Conservation (phyloP, 2,329 filamentous ascomycete genomes). For the Exutisphaerella laricina region DNA sequence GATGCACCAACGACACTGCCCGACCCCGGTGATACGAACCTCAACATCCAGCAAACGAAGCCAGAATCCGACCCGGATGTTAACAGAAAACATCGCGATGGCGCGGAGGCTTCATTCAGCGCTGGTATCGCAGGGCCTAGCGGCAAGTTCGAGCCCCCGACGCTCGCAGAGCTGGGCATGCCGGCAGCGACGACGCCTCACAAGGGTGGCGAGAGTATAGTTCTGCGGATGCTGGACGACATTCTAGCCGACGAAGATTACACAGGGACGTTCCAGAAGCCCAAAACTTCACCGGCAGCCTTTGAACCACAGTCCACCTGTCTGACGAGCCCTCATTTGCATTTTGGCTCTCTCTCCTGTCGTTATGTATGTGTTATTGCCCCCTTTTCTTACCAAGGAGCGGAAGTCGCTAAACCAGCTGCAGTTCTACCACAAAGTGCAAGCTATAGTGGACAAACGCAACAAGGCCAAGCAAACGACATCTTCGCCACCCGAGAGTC, state of each 20-base stretch:
- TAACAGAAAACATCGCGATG: conserved; percentile 52
- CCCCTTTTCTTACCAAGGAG: too few species aligned
- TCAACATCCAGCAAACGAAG: conserved; percentile 53
- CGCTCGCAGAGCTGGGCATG: conserved; percentile 65
- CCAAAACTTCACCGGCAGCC: conserved; percentile 66
- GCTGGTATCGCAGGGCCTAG: conserved; percentile 58
- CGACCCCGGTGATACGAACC: conserved; percentile 57
- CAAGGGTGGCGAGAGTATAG: conserved; percentile 63
- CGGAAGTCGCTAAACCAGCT: too few species aligned
- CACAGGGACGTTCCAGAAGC: conserved; percentile 69
- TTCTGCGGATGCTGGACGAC: conserved; percentile 53
- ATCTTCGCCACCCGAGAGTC: conserved; percentile 57
- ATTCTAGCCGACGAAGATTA: conserved; percentile 61
- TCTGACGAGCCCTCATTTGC: conserved; percentile 65
- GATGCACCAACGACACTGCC: conserved; percentile 56
- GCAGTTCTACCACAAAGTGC: conserved; percentile 63
- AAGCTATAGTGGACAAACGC: conserved; percentile 55
- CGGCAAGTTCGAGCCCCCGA: conserved; percentile 64
- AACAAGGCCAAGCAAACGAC: conserved; percentile 49
- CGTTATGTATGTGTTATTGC: conserved; percentile 44
- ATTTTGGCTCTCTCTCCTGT: conserved; percentile 67
- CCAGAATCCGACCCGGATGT: conserved; percentile 53
- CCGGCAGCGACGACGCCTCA: conserved; percentile 60
- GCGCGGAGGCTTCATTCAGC: conserved; percentile 53
- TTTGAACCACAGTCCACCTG: conserved; percentile 70